phyloP scores from a whole-genome alignment of 208 protist species.

The Wallacemonas collosoma region DNA sequence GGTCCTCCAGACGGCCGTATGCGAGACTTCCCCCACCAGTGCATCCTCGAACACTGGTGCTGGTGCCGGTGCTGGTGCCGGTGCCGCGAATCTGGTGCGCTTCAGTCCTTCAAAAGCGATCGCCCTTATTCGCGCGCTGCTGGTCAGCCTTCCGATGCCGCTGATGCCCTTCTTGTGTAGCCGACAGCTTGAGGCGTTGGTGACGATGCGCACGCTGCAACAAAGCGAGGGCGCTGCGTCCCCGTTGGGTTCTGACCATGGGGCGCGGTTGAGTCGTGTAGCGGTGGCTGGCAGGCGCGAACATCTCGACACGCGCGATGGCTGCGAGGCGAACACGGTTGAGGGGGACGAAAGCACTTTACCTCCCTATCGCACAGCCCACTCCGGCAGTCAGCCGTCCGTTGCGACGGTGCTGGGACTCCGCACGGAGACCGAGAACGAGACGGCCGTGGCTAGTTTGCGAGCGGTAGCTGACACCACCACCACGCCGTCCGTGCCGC shows the following conservation, averaged over 20 bases:
- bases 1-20: background rate
- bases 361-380: too few species aligned
- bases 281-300: conserved; percentile 38
- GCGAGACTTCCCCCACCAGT: background rate
- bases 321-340: too few species aligned
- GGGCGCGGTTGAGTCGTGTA: conserved; percentile 32
- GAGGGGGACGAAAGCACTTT: too few species aligned
- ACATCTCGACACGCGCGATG: background rate
- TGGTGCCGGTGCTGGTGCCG: too few species aligned
- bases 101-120: conserved; percentile 27
- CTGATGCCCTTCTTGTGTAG: conserved; percentile 46
- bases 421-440: background rate
- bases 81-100: background rate
- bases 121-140: conserved; percentile 32
- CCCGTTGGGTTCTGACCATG: conserved; percentile 7
- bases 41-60: too few species aligned
- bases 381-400: background rate
- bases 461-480: background rate
- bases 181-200: conserved; percentile 41
- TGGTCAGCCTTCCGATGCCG: conserved; percentile 44
- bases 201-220: conserved; percentile 13
- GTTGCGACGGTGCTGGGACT: background rate
- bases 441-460: background rate
- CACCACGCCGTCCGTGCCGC: background rate
- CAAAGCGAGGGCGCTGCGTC: background rate